Evolutionary conservation across 768 basidiomycete genomes (phyloP).

Genomic region (Leucosporidium creatinivorum): DNA sequence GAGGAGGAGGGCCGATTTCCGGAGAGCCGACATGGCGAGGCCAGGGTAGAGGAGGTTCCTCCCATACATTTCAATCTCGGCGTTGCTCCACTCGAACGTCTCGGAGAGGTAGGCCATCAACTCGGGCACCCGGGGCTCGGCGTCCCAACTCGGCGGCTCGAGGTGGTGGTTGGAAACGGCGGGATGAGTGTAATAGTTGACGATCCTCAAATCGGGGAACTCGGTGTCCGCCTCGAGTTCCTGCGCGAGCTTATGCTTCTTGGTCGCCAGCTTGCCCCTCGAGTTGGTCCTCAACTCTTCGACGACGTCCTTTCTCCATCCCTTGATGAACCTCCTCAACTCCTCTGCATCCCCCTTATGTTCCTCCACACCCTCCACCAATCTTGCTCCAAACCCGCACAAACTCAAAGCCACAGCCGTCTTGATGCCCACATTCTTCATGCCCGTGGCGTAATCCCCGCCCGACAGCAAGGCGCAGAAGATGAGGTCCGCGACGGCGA

Average conservation of each 20-base stretch:
- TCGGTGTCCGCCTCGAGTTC: slow-evolving; percentile 1
- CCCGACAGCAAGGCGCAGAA: slow-evolving; percentile 27
- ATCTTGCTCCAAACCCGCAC: slow-evolving; percentile 3
- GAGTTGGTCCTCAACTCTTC: slow-evolving; percentile 16
- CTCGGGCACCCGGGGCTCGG: background rate
- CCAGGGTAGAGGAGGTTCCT: slow-evolving; percentile 10
- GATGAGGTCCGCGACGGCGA: slow-evolving; percentile 22
- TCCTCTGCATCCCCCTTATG: background rate
- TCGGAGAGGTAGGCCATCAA: slow-evolving; percentile 1
- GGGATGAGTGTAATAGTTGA: slow-evolving; percentile 17
- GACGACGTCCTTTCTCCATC: slow-evolving; percentile 17
- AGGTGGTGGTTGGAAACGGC: background rate
- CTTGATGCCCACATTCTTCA: background rate
- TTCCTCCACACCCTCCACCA: slow-evolving; percentile 11
- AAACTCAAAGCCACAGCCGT: slow-evolving; percentile 7
- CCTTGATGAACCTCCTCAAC: background rate
- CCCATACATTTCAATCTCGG: background rate
- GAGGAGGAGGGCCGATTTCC: slow-evolving; percentile 1
- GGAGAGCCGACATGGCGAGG: slow-evolving; percentile 1
- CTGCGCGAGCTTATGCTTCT: slow-evolving; percentile 5
- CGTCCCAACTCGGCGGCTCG: background rate
- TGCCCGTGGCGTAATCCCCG: slow-evolving; percentile 28
- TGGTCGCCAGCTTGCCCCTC: background rate
- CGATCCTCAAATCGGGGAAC: slow-evolving; percentile 7
- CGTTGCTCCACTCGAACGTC: slow-evolving; percentile 24